These are phyloP conservation scores for Psilocybe sp. DNA, from an alignment of 768 basidiomycete genomes.

Conservation along the genomic window DNA sequence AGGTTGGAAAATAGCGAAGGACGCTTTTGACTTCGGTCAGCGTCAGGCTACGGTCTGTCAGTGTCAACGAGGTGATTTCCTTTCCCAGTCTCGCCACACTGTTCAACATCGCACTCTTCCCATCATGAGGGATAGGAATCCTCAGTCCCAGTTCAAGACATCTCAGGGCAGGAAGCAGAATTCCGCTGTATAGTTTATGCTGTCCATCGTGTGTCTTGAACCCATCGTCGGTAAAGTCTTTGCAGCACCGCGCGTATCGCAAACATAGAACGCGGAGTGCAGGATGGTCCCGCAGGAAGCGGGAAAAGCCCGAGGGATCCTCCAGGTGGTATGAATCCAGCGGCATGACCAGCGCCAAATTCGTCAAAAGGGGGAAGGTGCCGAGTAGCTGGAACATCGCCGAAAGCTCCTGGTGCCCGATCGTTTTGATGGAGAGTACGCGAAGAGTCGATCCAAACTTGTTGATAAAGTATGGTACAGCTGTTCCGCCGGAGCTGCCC, in stretches of 20 bases:
- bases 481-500: slow-evolving; percentile 7
- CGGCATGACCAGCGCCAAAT: slow-evolving; percentile 18
- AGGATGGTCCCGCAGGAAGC: slow-evolving; percentile 16
- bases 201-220: slow-evolving; percentile 9
- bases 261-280: slow-evolving; percentile 11
- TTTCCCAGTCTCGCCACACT: slow-evolving; percentile 7
- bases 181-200: slow-evolving; percentile 12
- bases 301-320: slow-evolving; percentile 15
- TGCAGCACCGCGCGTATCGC: slow-evolving; percentile 16
- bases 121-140: slow-evolving; percentile 9
- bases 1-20: slow-evolving; percentile 15
- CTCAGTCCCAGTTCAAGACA: slow-evolving; percentile 16
- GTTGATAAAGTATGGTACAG: slow-evolving; percentile 18
- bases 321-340: slow-evolving; percentile 19
- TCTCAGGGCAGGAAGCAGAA: slow-evolving; percentile 12
- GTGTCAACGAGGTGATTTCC: slow-evolving; percentile 18
- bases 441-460: slow-evolving; percentile 14
- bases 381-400: slow-evolving; percentile 16
- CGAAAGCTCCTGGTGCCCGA: slow-evolving; percentile 17
- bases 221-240: slow-evolving; percentile 11
- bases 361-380: slow-evolving; percentile 13
- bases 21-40: slow-evolving; percentile 16
- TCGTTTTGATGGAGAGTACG: slow-evolving; percentile 19
- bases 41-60: slow-evolving; percentile 16
- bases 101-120: slow-evolving; percentile 7